phyloP scores from a whole-genome alignment of 2,329 filamentous ascomycete genomes.

The Falciphora oryzae region DNA sequence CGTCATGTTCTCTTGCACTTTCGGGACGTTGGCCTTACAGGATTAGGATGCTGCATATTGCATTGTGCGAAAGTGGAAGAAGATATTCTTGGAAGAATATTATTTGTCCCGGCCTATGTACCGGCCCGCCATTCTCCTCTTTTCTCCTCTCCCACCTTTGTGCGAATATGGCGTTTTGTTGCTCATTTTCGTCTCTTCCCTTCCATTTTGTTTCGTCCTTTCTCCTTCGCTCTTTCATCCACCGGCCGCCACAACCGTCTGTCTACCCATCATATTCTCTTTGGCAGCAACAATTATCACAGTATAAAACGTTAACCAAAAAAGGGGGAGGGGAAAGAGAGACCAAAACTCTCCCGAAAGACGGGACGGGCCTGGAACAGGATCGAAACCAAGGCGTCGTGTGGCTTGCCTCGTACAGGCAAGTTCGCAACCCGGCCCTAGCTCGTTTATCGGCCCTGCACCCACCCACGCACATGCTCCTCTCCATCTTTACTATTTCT shows the following conservation, averaged over 20 bases:
- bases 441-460: not conserved
- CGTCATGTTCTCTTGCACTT: not conserved
- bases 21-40: not conserved
- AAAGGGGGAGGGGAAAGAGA: too few relatives aligned
- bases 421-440: not conserved
- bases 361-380: not conserved
- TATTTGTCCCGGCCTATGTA: not conserved
- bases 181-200: not conserved
- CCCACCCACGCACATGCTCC: too few relatives aligned
- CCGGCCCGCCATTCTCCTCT: not conserved
- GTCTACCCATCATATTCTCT: not conserved
- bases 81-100: not conserved
- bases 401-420: not conserved
- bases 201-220: not conserved
- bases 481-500: not conserved
- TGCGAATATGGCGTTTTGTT: not conserved
- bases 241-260: not conserved
- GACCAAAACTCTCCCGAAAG: not conserved
- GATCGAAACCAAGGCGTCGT: not conserved
- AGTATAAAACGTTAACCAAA: not conserved
- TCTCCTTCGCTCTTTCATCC: not conserved
- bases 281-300: not conserved
- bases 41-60: slow-evolving; percentile 3
- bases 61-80: slow-evolving; percentile 4
- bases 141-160: not conserved